A percentile compares a stretch with the other conserved stretches of the same genome.
Evolutionary conservation across 345 rosid species (phyloP).

Genomic region (Lepidium didymum): DNA sequence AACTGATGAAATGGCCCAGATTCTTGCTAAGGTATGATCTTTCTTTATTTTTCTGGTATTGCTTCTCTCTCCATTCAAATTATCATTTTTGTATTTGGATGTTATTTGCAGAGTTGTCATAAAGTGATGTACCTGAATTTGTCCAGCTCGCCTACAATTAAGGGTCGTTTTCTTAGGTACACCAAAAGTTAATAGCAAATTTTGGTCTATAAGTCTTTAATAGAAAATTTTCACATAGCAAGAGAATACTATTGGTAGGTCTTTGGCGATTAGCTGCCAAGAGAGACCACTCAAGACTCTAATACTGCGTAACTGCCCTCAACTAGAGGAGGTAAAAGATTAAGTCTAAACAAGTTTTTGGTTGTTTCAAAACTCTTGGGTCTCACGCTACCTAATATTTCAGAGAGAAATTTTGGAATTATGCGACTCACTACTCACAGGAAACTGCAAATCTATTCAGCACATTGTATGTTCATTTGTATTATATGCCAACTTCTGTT

Average conservation of each 20-base stretch:
- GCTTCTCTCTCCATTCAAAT: neutral
- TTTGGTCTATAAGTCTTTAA: neutral
- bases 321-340: slow-evolving; percentile 60
- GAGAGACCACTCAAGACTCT: slow-evolving; percentile 60
- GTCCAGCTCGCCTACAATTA: slow-evolving; percentile 57
- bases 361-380: neutral
- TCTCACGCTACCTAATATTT: slow-evolving; percentile 15
- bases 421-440: slow-evolving; percentile 47
- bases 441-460: slow-evolving; percentile 62
- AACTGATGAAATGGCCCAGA: slow-evolving; percentile 49
- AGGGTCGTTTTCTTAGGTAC: slow-evolving; percentile 77
- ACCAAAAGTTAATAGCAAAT: neutral
- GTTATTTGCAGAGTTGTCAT: slow-evolving; percentile 48
- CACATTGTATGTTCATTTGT: slow-evolving; percentile 50
- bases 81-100: neutral
- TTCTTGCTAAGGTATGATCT: slow-evolving; percentile 57
- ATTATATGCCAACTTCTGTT: neutral
- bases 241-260: slow-evolving; percentile 29
- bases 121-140: slow-evolving; percentile 67
- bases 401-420: slow-evolving; percentile 72
- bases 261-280: slow-evolving; percentile 47
- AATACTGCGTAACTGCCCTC: slow-evolving; percentile 71
- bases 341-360: neutral
- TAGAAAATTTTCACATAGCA: neutral
- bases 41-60: neutral